Conservation (phyloP, 257 asterid genomes). For the Paraleonurus japonicus region DNA sequence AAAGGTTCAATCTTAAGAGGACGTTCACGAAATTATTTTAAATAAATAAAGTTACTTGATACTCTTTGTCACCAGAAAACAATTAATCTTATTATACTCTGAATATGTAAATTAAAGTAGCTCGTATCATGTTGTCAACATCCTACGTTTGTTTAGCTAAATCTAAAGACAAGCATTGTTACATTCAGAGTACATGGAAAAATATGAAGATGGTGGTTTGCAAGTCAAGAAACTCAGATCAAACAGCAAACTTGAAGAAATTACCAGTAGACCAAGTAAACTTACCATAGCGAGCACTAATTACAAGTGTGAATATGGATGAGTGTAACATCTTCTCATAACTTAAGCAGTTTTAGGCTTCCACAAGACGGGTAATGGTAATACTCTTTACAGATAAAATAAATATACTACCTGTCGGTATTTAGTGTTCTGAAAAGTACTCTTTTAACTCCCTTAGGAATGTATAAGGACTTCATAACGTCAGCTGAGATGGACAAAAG, state of each 20-base stretch:
- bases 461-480: constrained; percentile 78
- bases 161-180: background rate
- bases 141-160: background rate
- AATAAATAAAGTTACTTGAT: background rate
- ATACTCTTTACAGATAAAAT: background rate
- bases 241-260: background rate
- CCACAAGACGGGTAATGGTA: too few relatives aligned
- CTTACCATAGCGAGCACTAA: background rate
- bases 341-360: too few relatives aligned
- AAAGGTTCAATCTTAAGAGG: constrained; percentile 4
- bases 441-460: constrained; percentile 88
- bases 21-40: background rate
- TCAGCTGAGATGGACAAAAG: constrained; percentile 51
- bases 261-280: background rate
- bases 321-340: too few relatives aligned
- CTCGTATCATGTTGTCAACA: background rate
- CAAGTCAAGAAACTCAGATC: background rate
- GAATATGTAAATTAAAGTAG: background rate
- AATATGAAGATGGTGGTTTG: background rate
- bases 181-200: background rate
- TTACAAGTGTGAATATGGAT: background rate
- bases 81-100: constrained; percentile 7
- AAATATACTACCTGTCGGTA: constrained; percentile 73
- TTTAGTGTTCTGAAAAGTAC: constrained; percentile 91
- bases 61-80: background rate